Evolutionary conservation across 1,284 basidiomycete genomes (phyloP), one percentile per base, ranked within the genome.

Genomic region (Ceratobasidium papillatum): DNA sequence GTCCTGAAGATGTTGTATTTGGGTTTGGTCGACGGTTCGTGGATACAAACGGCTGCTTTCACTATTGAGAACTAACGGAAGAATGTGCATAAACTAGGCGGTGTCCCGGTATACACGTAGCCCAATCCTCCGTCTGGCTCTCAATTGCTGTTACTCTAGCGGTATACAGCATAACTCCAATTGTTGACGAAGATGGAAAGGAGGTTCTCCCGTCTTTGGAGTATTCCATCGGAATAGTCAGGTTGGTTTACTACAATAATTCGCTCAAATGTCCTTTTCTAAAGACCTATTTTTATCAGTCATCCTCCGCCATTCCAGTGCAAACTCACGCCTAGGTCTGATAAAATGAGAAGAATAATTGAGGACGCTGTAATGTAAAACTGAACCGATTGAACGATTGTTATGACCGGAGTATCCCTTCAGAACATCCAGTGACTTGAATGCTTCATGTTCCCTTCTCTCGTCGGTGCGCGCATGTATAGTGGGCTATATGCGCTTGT

Each of bases 41-140:
- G 38, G 7, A 7, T 41, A 41, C 38, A 41, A 7, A 5, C 38
- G 14, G 14, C 38, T 14, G 5, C 5, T 41, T 7, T 41, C 38
- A 7, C 7, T 41, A 7, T 41, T 5, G 7, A 7, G 38, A 41
- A 41, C 14, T 41, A 41, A 14, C 14, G 14, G 7, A 7, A 5
- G 14, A 41, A 41, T 41, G 38, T 5, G 38, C 38, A n/a, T n/a
- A n/a, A n/a, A n/a, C n/a, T 9, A 69, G 66, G 12, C 66, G 66
- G 17, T 69, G 66, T 45, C 66, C 66, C 3, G 66, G 66, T 14
- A 56, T 56, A 12, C 4, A 47, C 22, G 64, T 66, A 1, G 64
- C 64, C 14, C 64, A 66, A 12, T 66, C 64, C n/a, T 66, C 66
- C 8, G 66, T 69, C 27, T 69, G 66, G 66, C 51, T 69, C 8